phyloP scores from a whole-genome alignment of 2,329 filamentous ascomycete species.

The Aureobasidium musti region DNA sequence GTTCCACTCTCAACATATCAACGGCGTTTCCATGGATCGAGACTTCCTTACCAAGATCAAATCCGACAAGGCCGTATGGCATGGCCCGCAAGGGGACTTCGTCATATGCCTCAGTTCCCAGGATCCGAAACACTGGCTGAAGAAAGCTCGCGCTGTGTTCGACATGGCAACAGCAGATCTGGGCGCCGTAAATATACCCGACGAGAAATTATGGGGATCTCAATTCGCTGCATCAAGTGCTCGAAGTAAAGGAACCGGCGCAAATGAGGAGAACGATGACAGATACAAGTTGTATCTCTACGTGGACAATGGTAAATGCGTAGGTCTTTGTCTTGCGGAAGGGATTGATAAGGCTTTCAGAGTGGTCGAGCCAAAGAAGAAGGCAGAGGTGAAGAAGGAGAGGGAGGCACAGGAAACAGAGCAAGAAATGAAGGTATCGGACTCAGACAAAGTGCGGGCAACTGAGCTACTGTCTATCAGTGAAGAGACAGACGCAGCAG shows the following conservation, averaged over 20 bases:
- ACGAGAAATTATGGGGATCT: slow-evolving; percentile 59
- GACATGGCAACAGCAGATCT: slow-evolving; percentile 65
- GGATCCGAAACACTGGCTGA: slow-evolving; percentile 55
- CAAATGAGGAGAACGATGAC: slow-evolving; percentile 40
- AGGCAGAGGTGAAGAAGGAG: slow-evolving; percentile 19
- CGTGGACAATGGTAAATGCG: slow-evolving; percentile 61
- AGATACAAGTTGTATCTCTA: slow-evolving; percentile 64
- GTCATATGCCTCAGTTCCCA: slow-evolving; percentile 59
- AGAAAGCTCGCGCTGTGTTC: slow-evolving; percentile 56
- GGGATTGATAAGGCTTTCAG: slow-evolving; percentile 59
- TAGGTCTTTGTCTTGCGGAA: slow-evolving; percentile 63
- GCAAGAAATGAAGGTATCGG: neutral
- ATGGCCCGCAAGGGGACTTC: slow-evolving; percentile 45
- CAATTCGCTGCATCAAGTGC: neutral
- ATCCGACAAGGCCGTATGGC: slow-evolving; percentile 27
- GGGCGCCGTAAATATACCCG: slow-evolving; percentile 60
- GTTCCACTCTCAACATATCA: slow-evolving; percentile 63
- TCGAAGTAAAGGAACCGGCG: neutral
- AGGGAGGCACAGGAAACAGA: slow-evolving; percentile 17
- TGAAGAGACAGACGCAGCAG: slow-evolving; percentile 48
- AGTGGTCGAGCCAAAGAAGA: slow-evolving; percentile 44
- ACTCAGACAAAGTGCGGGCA: neutral
- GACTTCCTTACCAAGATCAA: slow-evolving; percentile 52
- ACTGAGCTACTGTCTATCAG: slow-evolving; percentile 46
- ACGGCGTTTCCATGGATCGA: slow-evolving; percentile 63